Evolutionary conservation across 1,284 basidiomycete genomes (phyloP).

Genomic region (Austropuccinia psidii): DNA sequence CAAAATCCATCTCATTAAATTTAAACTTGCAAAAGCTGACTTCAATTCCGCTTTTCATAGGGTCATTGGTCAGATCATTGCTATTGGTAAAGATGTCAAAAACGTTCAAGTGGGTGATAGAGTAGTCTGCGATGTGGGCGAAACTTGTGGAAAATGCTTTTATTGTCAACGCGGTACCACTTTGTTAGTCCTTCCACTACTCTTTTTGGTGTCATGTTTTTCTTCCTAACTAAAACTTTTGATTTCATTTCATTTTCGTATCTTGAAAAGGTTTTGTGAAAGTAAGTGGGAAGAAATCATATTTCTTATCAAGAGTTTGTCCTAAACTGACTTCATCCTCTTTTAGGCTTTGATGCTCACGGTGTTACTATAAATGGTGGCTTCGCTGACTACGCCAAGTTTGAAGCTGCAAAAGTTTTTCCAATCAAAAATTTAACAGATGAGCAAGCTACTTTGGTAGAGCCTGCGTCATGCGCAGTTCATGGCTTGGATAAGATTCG

Average conservation of each 20-base stretch:
- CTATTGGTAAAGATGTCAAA: conserved; percentile 63
- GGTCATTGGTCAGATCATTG: conserved; percentile 61
- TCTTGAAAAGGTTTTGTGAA: conserved; percentile 12
- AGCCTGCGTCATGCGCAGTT: conserved; percentile 70
- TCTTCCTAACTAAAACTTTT: background rate
- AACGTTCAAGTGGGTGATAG: conserved; percentile 66
- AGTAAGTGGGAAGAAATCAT: conserved; percentile 5
- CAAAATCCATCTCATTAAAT: background rate
- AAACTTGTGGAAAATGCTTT: conserved; percentile 63
- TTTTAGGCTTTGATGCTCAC: conserved; percentile 67
- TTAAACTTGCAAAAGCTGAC: background rate
- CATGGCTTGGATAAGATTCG: conserved; percentile 77
- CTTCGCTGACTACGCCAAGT: conserved; percentile 64
- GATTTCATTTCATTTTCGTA: background rate
- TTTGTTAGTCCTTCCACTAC: conserved; percentile 1
- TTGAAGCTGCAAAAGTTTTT: conserved; percentile 62
- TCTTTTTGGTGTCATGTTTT: background rate
- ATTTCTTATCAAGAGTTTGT: background rate
- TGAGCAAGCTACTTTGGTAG: conserved; percentile 76
- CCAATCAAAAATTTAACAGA: conserved; percentile 76
- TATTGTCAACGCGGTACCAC: conserved; percentile 66
- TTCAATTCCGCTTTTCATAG: background rate
- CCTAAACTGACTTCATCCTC: conserved; percentile 45
- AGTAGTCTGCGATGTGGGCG: conserved; percentile 63
- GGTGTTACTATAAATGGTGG: conserved; percentile 71